These are phyloP conservation scores for Torulaspora microellipsoides DNA, from an alignment of 805 yeast species.

Conservation along the genomic window DNA sequence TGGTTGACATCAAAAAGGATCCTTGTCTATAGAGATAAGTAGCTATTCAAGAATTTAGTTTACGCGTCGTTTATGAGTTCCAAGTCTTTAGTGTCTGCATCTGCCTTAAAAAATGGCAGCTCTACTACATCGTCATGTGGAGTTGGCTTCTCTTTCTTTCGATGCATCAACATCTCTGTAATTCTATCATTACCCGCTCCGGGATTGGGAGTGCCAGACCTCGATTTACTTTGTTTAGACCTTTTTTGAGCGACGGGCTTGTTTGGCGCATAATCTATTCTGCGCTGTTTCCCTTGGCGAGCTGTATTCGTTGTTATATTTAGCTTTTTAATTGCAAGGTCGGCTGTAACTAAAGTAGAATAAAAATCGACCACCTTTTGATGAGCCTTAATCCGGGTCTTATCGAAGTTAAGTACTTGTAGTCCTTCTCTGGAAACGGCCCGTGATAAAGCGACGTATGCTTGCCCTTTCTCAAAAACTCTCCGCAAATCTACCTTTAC, in stretches of 20 bases:
- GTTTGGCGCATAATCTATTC: constrained; percentile 5
- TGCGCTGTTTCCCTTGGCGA: constrained; percentile 4
- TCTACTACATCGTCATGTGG: too few relatives aligned
- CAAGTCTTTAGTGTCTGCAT: too few relatives aligned
- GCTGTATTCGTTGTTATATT: not conserved
- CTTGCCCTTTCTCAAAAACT: constrained; percentile 89
- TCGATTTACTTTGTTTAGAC: constrained; percentile 9
- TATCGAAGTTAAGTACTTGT: constrained; percentile 72
- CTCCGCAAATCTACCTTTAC: constrained; percentile 71
- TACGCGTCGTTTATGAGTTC: too few relatives aligned
- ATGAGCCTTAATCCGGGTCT: constrained; percentile 62
- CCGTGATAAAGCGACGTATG: constrained; percentile 91
- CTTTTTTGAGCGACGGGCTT: constrained; percentile 2
- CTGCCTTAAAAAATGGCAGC: too few relatives aligned
- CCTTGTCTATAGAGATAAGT: too few relatives aligned
- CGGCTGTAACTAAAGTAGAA: constrained; percentile 38
- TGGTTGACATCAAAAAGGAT: too few relatives aligned
- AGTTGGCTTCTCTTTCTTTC: constrained; percentile 4
- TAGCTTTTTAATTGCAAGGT: constrained; percentile 22
- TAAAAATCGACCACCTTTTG: constrained; percentile 70
- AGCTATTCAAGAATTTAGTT: too few relatives aligned
- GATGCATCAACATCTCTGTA: constrained; percentile 12
- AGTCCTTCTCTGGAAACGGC: constrained; percentile 81
- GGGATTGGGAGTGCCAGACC: constrained; percentile 7
- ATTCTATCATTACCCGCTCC: constrained; percentile 10